Base-by-base conservation (phyloP, 176 grass and related monocot genomes). In the Lolium rigidum region DNA sequence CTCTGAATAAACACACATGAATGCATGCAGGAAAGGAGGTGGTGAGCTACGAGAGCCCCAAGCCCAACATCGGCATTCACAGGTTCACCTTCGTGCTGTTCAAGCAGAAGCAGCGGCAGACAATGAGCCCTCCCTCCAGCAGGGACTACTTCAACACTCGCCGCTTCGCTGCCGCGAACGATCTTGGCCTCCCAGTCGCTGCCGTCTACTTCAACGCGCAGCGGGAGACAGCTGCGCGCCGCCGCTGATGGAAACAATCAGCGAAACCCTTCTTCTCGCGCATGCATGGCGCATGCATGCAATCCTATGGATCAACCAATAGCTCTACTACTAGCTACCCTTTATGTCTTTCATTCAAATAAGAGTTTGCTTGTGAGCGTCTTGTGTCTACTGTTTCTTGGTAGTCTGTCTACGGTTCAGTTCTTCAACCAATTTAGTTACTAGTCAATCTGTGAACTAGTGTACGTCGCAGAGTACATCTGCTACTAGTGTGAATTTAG, bases 201-300 rank as follows among this genome's bases (percentile, higher is more conserved):
- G 92, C 92, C 75, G 92, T 94, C 83, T 94, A 94, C 86, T 94
- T 94, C 92, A 91, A 94, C 62, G 86, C 83, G 56, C 92, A 94
- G 68, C 69, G 92, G 24, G 92, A 94, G 89, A 91, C 89, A 18
- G 92, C 95, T 4, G 95, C 95, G 1, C 95, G 95, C 66, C 89
- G 95, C 84, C 92, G 95, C 77, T 97, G 83, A 85, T 16, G n/a
- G 28, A 48, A 14, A 48, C 18, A 35, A 39, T 6, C 80, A 47
- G 47, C 6, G 46, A 31, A 16, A 0, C 15, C 52, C 16, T 51
- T 76, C 31, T 43, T 9, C n/a, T 83, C 49, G 26, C 55, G 51
- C 74, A 72, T 81, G 63, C 63, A 51, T 69, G 74, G 55, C 4
- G 22, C 70, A 61, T 82, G 71, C 79, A 74, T 44, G 74, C 15